These are phyloP conservation scores for Rhodomyrtus tomentosa DNA, from an alignment of 345 rosid genomes.

Conservation along the genomic window DNA sequence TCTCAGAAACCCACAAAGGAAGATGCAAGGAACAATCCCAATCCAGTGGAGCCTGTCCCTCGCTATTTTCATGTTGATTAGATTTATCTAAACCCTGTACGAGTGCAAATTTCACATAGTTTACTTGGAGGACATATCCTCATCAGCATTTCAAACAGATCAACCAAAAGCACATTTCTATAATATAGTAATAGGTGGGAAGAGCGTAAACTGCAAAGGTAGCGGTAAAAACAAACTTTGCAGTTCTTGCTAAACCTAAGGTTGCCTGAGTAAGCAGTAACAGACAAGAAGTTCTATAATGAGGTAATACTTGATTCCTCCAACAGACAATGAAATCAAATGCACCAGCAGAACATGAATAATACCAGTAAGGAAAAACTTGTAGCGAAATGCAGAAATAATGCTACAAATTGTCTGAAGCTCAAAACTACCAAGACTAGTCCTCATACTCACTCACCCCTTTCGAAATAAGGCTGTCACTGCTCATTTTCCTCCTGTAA, in stretches of 20 bases:
- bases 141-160: neutral
- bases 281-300: neutral
- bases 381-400: neutral
- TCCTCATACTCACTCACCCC: slow-evolving; percentile 17
- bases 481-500: slow-evolving; percentile 17
- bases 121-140: neutral
- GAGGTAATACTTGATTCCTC: neutral
- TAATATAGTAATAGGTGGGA: neutral
- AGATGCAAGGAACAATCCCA: slow-evolving; percentile 95
- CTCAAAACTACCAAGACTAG: neutral
- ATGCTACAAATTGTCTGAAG: neutral
- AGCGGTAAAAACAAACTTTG: neutral
- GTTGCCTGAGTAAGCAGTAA: neutral
- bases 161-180: neutral
- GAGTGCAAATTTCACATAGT: neutral
- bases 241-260: neutral
- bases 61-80: slow-evolving; percentile 5
- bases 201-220: neutral
- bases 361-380: neutral
- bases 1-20: slow-evolving; percentile 80
- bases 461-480: slow-evolving; percentile 1
- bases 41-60: slow-evolving; percentile 8
- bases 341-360: neutral
- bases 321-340: neutral
- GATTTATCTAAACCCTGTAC: slow-evolving; percentile 14